Base-by-base conservation (phyloP, 306 rosid genomes). In the Prunus padus region DNA sequence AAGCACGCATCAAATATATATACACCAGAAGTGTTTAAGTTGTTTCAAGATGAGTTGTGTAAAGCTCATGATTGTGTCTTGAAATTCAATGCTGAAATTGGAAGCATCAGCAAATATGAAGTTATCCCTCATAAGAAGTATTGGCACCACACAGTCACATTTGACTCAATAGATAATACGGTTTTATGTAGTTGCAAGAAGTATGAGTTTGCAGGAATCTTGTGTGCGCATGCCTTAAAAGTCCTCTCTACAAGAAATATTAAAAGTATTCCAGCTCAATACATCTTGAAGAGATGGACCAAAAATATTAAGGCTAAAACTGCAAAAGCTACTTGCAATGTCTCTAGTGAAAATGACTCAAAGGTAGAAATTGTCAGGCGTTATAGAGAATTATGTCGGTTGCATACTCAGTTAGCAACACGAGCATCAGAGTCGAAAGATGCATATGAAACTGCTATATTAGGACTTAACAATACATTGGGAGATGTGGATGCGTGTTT, bases 141-240 rank as follows among this genome's bases (percentile, higher is more conserved):
- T 30, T 62, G 31, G 16, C 10, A 63, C 8, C 40, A 74, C 1
- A 66, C 0, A 0, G 57, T 76, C 7, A 52, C 19, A 37, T 65
- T 31, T 66, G 65, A 65, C 13, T 51, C 55, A 4, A 2, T 0
- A 1, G 2, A 28, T 14, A 46, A 20, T 26, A 31, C 3, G 3
- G 22, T 63, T 42, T 5, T 11, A 62, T 63, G 47, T 15, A 62
- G 23, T n/a, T 63, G 78, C 3, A 62, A 49, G 25, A 74, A 63
- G 57, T 46, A 49, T 63, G 63, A 74, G 5, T 74, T 60, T 47
- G 22, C 50, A 46, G 31, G 69, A 23, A 72, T 72, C 13, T 72
- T 72, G 2, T 72, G 66, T 7, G n/a, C 33, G 13, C 42, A 23
- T 23, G 37, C 63, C 14, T 44, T 72, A 5, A 55, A 72, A 18